Evolutionary conservation across 2,329 filamentous ascomycete genomes (phyloP).

Genomic region (Fusarium sp.): DNA sequence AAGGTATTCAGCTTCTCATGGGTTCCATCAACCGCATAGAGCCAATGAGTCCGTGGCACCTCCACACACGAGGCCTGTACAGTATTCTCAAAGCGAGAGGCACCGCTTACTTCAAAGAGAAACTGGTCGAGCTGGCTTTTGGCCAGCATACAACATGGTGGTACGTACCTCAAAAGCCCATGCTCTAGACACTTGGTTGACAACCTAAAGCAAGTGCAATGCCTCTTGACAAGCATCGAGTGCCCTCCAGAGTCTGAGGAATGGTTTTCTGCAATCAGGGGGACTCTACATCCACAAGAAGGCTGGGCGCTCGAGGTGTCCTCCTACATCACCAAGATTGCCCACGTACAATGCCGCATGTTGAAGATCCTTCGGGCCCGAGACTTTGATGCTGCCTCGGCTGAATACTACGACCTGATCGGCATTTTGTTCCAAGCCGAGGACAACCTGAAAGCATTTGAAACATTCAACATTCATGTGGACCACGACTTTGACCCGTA

Average conservation of each 20-base stretch:
- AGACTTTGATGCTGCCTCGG: slow-evolving; percentile 46
- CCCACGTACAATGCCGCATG: slow-evolving; percentile 45
- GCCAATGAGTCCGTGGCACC: slow-evolving; percentile 50
- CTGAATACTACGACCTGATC: slow-evolving; percentile 44
- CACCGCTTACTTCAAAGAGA: slow-evolving; percentile 36
- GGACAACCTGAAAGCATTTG: slow-evolving; percentile 31
- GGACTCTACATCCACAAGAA: slow-evolving; percentile 43
- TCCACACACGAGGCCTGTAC: slow-evolving; percentile 52
- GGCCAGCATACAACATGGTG: slow-evolving; percentile 54
- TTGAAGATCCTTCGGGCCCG: slow-evolving; percentile 41
- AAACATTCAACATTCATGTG: slow-evolving; percentile 11
- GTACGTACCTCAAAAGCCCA: slow-evolving; percentile 41
- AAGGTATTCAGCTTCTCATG: slow-evolving; percentile 33
- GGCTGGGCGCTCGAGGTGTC: slow-evolving; percentile 44
- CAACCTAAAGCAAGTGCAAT: slow-evolving; percentile 52
- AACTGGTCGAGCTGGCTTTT: slow-evolving; percentile 50
- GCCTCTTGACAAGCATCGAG: slow-evolving; percentile 46
- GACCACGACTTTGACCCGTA: slow-evolving; percentile 43
- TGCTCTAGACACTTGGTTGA: slow-evolving; percentile 17
- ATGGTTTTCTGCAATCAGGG: slow-evolving; percentile 51
- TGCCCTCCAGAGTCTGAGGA: slow-evolving; percentile 52
- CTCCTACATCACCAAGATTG: slow-evolving; percentile 45
- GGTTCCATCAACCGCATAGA: slow-evolving; percentile 49
- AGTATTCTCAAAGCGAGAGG: slow-evolving; percentile 54
- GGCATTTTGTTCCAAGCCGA: slow-evolving; percentile 44